A percentile compares a stretch with the other conserved stretches of the same genome.
Conservation (phyloP, 495 filamentous ascomycete species). For the Baudoinia panamericana region DNA sequence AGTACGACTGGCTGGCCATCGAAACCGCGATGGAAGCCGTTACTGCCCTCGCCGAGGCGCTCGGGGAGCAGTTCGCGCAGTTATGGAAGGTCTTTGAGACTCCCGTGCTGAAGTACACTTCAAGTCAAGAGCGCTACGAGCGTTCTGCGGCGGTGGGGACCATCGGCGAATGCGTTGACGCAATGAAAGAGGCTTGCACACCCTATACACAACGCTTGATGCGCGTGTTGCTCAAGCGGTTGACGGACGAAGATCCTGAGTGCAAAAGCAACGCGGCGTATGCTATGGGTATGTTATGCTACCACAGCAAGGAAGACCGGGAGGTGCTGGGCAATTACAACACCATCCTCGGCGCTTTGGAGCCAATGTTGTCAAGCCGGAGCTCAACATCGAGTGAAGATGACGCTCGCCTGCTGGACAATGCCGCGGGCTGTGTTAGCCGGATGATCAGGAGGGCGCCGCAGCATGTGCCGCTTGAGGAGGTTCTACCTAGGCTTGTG, state of each 20-base stretch:
- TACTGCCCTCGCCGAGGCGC: conserved; percentile 64
- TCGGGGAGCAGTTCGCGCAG: conserved; percentile 69
- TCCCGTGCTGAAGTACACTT: conserved; percentile 73
- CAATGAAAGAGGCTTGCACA: conserved; percentile 67
- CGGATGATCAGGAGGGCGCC: conserved; percentile 82
- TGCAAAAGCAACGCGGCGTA: conserved; percentile 92
- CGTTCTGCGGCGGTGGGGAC: conserved; percentile 80
- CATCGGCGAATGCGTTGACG: conserved; percentile 78
- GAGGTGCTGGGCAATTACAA: conserved; percentile 60
- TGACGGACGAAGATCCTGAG: conserved; percentile 79
- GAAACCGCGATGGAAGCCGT: conserved; percentile 88
- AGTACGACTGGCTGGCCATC: conserved; percentile 94
- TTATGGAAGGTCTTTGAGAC: conserved; percentile 91
- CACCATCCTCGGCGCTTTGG: conserved; percentile 67
- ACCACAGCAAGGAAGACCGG: conserved; percentile 58
- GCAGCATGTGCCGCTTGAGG: conserved; percentile 59
- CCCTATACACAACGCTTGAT: conserved; percentile 60
- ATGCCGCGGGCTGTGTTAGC: conserved; percentile 81
- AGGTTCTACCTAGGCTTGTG: conserved; percentile 71
- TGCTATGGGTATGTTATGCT: conserved; percentile 69
- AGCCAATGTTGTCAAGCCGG: conserved; percentile 63
- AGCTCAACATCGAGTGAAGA: conserved; percentile 7
- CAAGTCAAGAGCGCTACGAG: conserved; percentile 70
- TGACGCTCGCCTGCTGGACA: conserved; percentile 72
- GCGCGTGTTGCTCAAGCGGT: conserved; percentile 71